Conservation (phyloP, 352 stramenopile genomes). For the Globisporangium okanoganense region DNA sequence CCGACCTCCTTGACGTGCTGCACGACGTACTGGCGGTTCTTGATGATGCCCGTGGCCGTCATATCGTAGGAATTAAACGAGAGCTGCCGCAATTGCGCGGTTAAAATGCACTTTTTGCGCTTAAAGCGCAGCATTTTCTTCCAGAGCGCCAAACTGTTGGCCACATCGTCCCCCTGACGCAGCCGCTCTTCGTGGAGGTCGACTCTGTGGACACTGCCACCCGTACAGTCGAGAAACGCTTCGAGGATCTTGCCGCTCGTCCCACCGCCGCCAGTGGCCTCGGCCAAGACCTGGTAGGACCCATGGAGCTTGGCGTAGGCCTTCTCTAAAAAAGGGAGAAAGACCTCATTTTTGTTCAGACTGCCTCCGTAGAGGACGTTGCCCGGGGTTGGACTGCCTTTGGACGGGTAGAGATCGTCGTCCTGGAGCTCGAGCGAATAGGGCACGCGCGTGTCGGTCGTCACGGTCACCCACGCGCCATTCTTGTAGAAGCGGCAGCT, state of each 20-base stretch:
- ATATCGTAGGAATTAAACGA: constrained; percentile 61
- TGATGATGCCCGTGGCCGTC: constrained; percentile 59
- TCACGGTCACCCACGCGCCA: constrained; percentile 83
- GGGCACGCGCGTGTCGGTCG: constrained; percentile 85
- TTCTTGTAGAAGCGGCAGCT: constrained; percentile 93
- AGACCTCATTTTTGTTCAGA: constrained; percentile 82
- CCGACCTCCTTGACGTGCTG: constrained; percentile 64
- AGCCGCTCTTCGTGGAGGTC: constrained; percentile 54
- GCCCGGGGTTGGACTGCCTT: constrained; percentile 28
- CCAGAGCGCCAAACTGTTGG: constrained; percentile 43
- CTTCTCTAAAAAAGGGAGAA: constrained; percentile 86
- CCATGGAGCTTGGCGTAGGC: constrained; percentile 89
- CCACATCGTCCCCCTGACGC: neutral
- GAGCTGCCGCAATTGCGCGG: constrained; percentile 62
- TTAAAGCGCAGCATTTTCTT: constrained; percentile 60
- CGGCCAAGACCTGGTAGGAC: constrained; percentile 53
- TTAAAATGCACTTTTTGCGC: constrained; percentile 58
- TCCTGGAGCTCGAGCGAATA: constrained; percentile 46
- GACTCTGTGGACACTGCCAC: constrained; percentile 73
- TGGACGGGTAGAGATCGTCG: constrained; percentile 27
- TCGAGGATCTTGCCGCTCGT: constrained; percentile 72
- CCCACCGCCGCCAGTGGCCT: constrained; percentile 31
- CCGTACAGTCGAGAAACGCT: constrained; percentile 87
- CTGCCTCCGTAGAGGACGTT: constrained; percentile 69
- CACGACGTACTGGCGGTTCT: constrained; percentile 77